Evolutionary conservation across 305 asterid genomes (phyloP), one percentile per base, ranked within the genome.

Genomic region (Fraxinus xanthoxyloides): DNA sequence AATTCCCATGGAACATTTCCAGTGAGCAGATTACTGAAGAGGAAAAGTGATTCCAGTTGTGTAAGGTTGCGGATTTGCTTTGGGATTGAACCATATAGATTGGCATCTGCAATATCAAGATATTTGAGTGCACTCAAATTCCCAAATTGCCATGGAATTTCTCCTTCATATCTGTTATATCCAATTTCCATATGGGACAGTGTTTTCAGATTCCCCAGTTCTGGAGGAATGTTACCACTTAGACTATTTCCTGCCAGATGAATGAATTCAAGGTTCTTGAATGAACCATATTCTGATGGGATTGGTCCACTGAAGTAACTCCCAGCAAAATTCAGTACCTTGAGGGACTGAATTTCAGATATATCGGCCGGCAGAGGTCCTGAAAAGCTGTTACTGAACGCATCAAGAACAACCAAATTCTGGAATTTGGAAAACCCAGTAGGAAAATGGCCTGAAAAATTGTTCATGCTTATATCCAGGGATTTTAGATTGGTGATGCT

Each of bases 151-250:
- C 90, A 91, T 7, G 99, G 98, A 79, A 96, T 91, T 76, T 74
- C 94, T 72, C 98, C 93, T 54, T 90, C 88, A 77, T 92, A 96
- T 1, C 82, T 78, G 67, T 96, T 96, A 84, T 96, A 96, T 30
- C 99, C 99, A 82, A 96, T 96, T 88, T 96, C 99, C 97, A 96
- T 94, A 32, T 96, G 99, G 8, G 92, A 79, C 76, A 96, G 78
- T 3, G 92, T 88, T 76, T 79, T 85, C 48, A 95, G 83, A 74
- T 82, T 87, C 10, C 98, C 98, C 24, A 96, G 72, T 87, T 91
- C 97, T 10, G 89, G 88, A 7, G 99, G 99, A 21, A 96, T 81
- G 15, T 77, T 48, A 6, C 98, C 99, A 75, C 84, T 83, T 2
- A 95, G 89, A 28, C 83, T 92, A 88, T 95, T 95, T 4, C 98